A percentile compares a stretch with the other conserved stretches of the same genome.
Evolutionary conservation across 2,329 filamentous ascomycete species (phyloP).

Genomic region (Graphilbum fragrans): DNA sequence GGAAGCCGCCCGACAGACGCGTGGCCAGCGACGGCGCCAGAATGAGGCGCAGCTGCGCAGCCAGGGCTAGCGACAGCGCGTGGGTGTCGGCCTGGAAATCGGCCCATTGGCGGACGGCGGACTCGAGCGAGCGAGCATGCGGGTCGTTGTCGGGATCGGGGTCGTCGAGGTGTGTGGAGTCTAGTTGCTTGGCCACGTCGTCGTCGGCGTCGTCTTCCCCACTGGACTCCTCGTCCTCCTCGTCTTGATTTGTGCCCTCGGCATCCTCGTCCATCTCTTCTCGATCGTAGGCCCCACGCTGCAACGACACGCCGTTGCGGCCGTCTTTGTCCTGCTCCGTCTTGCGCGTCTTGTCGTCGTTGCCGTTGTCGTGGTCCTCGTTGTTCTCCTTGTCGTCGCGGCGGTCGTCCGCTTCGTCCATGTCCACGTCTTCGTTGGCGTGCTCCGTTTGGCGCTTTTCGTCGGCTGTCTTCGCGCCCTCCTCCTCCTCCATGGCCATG

Average conservation of each 20-base stretch:
- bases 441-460: slow-evolving; percentile 26
- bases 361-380: slow-evolving; percentile 23
- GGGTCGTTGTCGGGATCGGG: slow-evolving; percentile 14
- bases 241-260: neutral
- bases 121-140: slow-evolving; percentile 27
- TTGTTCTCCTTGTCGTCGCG: slow-evolving; percentile 4
- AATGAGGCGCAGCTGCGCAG: slow-evolving; percentile 90
- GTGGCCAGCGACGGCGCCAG: slow-evolving; percentile 89
- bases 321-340: slow-evolving; percentile 36
- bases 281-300: slow-evolving; percentile 44
- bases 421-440: slow-evolving; percentile 31
- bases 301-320: slow-evolving; percentile 47
- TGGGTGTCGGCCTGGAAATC: slow-evolving; percentile 77
- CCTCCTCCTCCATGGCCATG: slow-evolving; percentile 79
- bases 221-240: slow-evolving; percentile 14
- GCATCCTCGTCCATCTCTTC: slow-evolving; percentile 17
- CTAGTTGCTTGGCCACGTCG: slow-evolving; percentile 43
- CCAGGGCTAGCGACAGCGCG: slow-evolving; percentile 74
- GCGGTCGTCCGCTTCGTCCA: slow-evolving; percentile 23
- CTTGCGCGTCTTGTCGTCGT: slow-evolving; percentile 25
- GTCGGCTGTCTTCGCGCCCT: slow-evolving; percentile 24
- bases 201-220: slow-evolving; percentile 38
- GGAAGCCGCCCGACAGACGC: slow-evolving; percentile 91
- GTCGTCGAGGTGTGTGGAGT: slow-evolving; percentile 59
- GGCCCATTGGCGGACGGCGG: slow-evolving; percentile 67